These are phyloP conservation scores for Vinca minor DNA, from an alignment of 257 asterid species.

Conservation along the genomic window DNA sequence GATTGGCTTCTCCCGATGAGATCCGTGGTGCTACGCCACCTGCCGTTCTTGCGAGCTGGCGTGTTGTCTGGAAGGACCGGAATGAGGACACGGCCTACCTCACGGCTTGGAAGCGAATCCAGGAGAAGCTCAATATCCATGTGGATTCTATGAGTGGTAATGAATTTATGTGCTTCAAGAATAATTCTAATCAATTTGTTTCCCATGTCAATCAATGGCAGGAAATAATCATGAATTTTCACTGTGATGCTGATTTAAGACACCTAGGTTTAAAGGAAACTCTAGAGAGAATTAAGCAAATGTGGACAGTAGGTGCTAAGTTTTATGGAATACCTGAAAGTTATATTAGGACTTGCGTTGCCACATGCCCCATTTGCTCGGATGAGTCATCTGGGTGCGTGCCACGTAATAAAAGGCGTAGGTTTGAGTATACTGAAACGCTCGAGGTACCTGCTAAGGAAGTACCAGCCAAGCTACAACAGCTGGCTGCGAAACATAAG, in stretches of 20 bases:
- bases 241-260: constrained; percentile 58
- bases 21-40: constrained; percentile 68
- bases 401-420: constrained; percentile 74
- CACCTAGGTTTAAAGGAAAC: constrained; percentile 90
- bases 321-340: constrained; percentile 97
- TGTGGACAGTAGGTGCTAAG: constrained; percentile 96
- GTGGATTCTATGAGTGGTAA: constrained; percentile 30
- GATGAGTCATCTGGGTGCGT: constrained; percentile 76
- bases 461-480: constrained; percentile 70
- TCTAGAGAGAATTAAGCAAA: constrained; percentile 71
- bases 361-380: constrained; percentile 72
- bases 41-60: constrained; percentile 82
- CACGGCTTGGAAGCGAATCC: constrained; percentile 97
- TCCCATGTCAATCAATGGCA: constrained; percentile 94
- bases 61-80: constrained; percentile 93
- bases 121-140: constrained; percentile 74
- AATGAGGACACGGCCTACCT: constrained; percentile 89
- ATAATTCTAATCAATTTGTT: constrained; percentile 65
- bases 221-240: constrained; percentile 81
- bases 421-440: constrained; percentile 89
- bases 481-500: constrained; percentile 83
- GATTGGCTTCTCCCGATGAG: constrained; percentile 77
- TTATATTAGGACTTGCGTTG: constrained; percentile 70
- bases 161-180: constrained; percentile 81
- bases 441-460: constrained; percentile 94